Evolutionary conservation across 2,329 filamentous ascomycete species (phyloP).

Genomic region (Alternaria alternata): DNA sequence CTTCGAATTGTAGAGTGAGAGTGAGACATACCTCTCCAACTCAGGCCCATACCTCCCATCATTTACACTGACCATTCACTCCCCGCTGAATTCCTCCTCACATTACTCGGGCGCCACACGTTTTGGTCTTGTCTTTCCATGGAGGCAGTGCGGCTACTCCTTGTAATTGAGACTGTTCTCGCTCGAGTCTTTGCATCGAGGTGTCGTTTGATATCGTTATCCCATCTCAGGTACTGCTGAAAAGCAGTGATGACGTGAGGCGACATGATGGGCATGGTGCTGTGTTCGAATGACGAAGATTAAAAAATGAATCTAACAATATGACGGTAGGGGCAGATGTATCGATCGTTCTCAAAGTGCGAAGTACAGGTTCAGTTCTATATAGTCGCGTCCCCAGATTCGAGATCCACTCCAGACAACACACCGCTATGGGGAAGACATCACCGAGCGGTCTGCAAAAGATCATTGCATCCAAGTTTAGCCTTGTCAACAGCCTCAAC

Average conservation of each 20-base stretch:
- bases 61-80: neutral
- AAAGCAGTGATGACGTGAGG: constrained; percentile 16
- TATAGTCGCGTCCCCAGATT: neutral
- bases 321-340: neutral
- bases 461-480: neutral
- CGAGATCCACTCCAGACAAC: constrained; percentile 4
- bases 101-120: constrained; percentile 1
- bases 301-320: neutral
- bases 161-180: constrained; percentile 12
- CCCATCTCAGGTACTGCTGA: constrained; percentile 17
- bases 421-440: neutral
- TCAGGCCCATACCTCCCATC: neutral
- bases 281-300: neutral
- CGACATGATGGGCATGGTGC: constrained; percentile 12
- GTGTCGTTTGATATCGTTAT: constrained; percentile 14
- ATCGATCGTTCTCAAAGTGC: neutral
- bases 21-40: constrained; percentile 1
- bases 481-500: neutral
- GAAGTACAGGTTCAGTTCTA: neutral
- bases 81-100: neutral
- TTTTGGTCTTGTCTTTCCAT: constrained; percentile 5
- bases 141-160: neutral
- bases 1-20: neutral
- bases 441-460: constrained; percentile 2
- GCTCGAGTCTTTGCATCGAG: constrained; percentile 15